Percentiles rank a stretch among this genome's conserved stretches.
Evolutionary conservation across 495 filamentous ascomycete species (phyloP).

Genomic region (Daldinia caldariorum): DNA sequence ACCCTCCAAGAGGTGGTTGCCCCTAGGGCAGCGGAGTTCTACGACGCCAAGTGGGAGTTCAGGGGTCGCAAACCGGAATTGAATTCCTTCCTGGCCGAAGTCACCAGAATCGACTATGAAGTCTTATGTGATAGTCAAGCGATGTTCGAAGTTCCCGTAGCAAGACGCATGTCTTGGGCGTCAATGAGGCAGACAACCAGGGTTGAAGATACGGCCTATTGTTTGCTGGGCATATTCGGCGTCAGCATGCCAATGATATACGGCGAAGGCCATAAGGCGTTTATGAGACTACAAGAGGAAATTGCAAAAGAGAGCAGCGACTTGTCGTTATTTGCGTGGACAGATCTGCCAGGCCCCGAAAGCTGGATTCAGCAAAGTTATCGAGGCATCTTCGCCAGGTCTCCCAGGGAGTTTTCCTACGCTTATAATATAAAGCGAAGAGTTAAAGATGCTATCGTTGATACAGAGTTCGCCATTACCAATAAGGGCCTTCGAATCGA

Average conservation of each 20-base stretch:
- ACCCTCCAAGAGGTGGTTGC: slow-evolving; percentile 54
- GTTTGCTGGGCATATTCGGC: slow-evolving; percentile 41
- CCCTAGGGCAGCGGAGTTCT: slow-evolving; percentile 47
- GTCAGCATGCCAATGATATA: slow-evolving; percentile 47
- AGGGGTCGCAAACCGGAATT: slow-evolving; percentile 11
- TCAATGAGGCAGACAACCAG: slow-evolving; percentile 36
- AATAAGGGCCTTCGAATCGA: background rate
- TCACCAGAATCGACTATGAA: slow-evolving; percentile 23
- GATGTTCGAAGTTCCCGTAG: slow-evolving; percentile 21
- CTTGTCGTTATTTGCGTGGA: slow-evolving; percentile 33
- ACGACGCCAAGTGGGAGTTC: slow-evolving; percentile 25
- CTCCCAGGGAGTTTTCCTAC: slow-evolving; percentile 13
- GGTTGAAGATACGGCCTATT: slow-evolving; percentile 42
- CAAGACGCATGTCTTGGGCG: slow-evolving; percentile 40
- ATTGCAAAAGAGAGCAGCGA: slow-evolving; percentile 31
- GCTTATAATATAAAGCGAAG: background rate
- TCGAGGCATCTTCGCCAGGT: slow-evolving; percentile 14
- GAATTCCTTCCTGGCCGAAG: slow-evolving; percentile 3
- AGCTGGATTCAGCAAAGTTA: slow-evolving; percentile 3
- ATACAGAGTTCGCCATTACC: background rate
- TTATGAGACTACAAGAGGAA: slow-evolving; percentile 33
- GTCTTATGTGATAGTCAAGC: slow-evolving; percentile 11
- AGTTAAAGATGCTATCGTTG: background rate
- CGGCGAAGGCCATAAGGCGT: slow-evolving; percentile 37
- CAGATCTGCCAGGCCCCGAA: background rate